Evolutionary conservation across 1,284 basidiomycete genomes (phyloP), one percentile per base, ranked within the genome.

Genomic region (Tilletia walkeri): DNA sequence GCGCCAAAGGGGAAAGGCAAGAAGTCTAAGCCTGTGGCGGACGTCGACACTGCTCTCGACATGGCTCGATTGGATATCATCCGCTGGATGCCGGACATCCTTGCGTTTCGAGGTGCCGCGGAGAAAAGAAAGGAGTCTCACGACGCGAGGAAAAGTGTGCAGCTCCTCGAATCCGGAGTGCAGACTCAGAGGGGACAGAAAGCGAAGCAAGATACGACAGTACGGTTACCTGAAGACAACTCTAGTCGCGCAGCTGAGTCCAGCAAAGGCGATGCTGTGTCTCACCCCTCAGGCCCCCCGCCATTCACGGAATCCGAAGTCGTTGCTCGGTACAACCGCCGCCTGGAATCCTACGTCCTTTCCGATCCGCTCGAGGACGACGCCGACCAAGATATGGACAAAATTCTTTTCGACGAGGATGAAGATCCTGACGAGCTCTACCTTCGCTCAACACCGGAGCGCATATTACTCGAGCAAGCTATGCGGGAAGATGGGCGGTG

Each of bases 321-420:
- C 3, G 54, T 56, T 6, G 24, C 54, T 34, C 16, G 54, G 12
- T 56, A 30, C 54, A 56, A 56, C 14, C 24, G 12, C 10, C 54
- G 54, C 10, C 54, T 56, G 24, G 24, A 56, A 5, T 14, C 10
- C 6, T 34, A 30, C 10, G 16, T 56, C 20, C 41, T 45, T 14
- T 9, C 41, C 41, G 41, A 45, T 45, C 41, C 41, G 9, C n/a
- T 34, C 54, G 54, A 38, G 34, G 18, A 7, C 30, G 16, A n/a
- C 36, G 7, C 34, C 3, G 59, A 63, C 6, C 4, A 38, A 2
- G 59, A 63, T 6, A 63, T 63, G 10, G 59, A 63, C 59, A 34
- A 38, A 38, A 9, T 63, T 6, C 59, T 63, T 10, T 63, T 63
- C 36, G 59, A 63, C 36, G 30, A 24, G 36, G 59, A 63, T 16